Evolutionary conservation across 768 basidiomycete species (phyloP), one percentile per base, ranked within the genome.

Genomic region (Suillus subalutaceus): DNA sequence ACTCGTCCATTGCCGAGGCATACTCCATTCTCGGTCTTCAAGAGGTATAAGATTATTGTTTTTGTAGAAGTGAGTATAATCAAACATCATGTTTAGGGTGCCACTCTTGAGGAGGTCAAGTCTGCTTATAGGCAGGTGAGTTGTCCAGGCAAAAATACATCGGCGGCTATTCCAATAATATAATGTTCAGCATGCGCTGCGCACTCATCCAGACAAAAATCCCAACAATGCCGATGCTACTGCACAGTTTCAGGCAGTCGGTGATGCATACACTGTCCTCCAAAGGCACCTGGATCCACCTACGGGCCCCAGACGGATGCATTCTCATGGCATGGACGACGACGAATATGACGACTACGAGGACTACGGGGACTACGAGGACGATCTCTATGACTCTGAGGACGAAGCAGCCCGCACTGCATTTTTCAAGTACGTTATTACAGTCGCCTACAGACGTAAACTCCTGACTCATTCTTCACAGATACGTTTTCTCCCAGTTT

Each of bases 161-260:
- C 30, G 38, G 8, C 63, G 37, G 63, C 55, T 58, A 15, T 60
- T 65, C 35, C 68, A 48, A 4, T 53, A 30, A 40, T 46, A 53
- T 55, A 37, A 23, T 43, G 12, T 52, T 23, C 63, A 90, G 87
- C 79, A 88, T 63, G 90, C 90, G 6, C 79, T 91, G 30, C 82
- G 82, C 23, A 89, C 86, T 0, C 92, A 93, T 77, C 91, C 92
- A 9, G 91, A 92, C 78, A 92, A 92, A 79, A 92, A 92, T 66
- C 87, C 83, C 0, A 83, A 83, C 50, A 86, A 92, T 69, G 83
- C 82, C 48, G 79, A 83, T 69, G 91, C 90, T 56, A 92, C 91
- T 46, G 82, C 80, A 4, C 81, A 88, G 72, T 93, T 93, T 71
- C 91, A 93, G 76, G 78, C 80, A 62, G 74, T 94, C 55, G 83